phyloP scores from a whole-genome alignment of 1,284 basidiomycete species.

The Meira nashicola region DNA sequence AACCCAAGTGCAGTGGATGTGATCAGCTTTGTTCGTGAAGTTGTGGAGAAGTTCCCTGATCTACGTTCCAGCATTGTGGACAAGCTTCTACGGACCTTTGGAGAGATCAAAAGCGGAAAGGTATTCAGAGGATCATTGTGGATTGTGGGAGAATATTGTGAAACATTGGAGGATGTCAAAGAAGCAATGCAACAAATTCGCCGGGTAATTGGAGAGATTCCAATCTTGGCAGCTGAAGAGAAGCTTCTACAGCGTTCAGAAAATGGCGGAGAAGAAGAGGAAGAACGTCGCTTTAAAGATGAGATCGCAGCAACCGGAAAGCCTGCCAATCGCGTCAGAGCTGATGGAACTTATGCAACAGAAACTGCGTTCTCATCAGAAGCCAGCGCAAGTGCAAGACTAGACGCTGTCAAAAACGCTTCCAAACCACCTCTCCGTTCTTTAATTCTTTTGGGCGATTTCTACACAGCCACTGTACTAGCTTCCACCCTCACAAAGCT shows the following conservation, averaged over 20 bases:
- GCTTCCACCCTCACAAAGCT: slow-evolving; percentile 87
- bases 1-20: slow-evolving; percentile 94
- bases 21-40: slow-evolving; percentile 91
- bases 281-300: slow-evolving; percentile 21
- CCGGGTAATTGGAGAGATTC: slow-evolving; percentile 87
- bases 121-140: slow-evolving; percentile 94
- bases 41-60: slow-evolving; percentile 94
- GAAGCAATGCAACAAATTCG: slow-evolving; percentile 72
- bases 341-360: slow-evolving; percentile 96
- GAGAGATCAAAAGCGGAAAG: slow-evolving; percentile 89
- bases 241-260: slow-evolving; percentile 42
- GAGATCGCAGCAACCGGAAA: slow-evolving; percentile 30
- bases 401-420: slow-evolving; percentile 77
- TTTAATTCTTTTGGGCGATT: slow-evolving; percentile 88
- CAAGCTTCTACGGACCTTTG: slow-evolving; percentile 76
- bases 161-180: slow-evolving; percentile 38
- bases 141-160: slow-evolving; percentile 89
- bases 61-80: slow-evolving; percentile 79
- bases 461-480: slow-evolving; percentile 89
- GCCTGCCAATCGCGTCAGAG: slow-evolving; percentile 66
- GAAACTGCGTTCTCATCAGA: slow-evolving; percentile 82
- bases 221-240: slow-evolving; percentile 71
- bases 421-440: slow-evolving; percentile 88
- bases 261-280: slow-evolving; percentile 9
- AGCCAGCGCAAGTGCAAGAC: slow-evolving; percentile 60